Evolutionary conservation across 495 filamentous ascomycete genomes (phyloP), one percentile per base, ranked within the genome.

Genomic region (Podospora bellae-mahoneyi): DNA sequence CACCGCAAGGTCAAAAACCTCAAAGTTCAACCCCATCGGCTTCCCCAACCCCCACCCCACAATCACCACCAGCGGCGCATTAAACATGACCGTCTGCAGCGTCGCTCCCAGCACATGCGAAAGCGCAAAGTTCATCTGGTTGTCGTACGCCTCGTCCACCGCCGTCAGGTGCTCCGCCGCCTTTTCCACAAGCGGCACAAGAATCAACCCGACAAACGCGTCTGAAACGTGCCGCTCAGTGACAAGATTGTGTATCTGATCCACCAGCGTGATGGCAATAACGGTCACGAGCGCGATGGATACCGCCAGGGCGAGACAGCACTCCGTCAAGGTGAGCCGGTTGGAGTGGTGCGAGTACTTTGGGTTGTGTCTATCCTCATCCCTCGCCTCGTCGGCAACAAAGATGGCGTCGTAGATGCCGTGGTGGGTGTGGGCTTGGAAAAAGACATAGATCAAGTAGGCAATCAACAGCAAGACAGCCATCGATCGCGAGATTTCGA

Each of bases 41-140:
- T 86, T 87, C 32, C 72, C 77, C 1, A 91, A 76, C n/a, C 91
- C 88, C 94, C 94, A 98, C 54, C 91, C 92, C 34, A 95, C 89
- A 39, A 97, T 82, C 54, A 97, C 86, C 26, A 92, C 89, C 9
- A 97, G 84, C 9, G 94, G 93, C 0, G 90, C 91, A 73, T 97
- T 97, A 72, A 98, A 84, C 53, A 97, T 84, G 13, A 93, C 92
- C 0, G 94, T 98, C 75, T 97, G 94, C 60, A 97, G 90, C 4
- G 90, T 92, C 15, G 92, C 88, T 19, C 92, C 93, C 55, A 98
- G 87, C 64, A 95, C 91, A 78, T 97, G 92, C 59, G 91, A 89
- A 7, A 98, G 86, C 0, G 94, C 94, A 77, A 96, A 95, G 81
- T 97, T 97, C 86, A 92, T 91, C 74, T 84, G 88, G 77, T 90